These are phyloP conservation scores for Hymenoscyphus albidus DNA, from an alignment of 2,329 filamentous ascomycete species.

Conservation along the genomic window DNA sequence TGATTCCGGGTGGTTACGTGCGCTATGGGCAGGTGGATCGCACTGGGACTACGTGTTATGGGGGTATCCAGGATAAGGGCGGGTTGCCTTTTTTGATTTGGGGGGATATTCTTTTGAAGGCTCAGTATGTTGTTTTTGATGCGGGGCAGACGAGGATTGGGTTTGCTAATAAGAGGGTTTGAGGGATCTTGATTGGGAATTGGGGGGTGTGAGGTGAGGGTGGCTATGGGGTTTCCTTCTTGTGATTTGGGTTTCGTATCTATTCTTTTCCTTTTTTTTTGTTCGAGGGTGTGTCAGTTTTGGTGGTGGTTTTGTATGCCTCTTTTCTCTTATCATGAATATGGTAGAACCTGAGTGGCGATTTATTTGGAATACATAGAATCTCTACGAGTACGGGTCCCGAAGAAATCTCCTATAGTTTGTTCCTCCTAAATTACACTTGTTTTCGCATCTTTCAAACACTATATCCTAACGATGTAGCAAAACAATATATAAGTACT, in stretches of 20 bases:
- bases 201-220: background rate
- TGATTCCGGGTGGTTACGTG: slow-evolving; percentile 35
- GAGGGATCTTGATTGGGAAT: background rate
- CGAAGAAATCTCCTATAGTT: too few species aligned
- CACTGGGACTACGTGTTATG: slow-evolving; percentile 14
- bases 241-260: background rate
- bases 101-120: slow-evolving; percentile 34
- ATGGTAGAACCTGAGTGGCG: background rate
- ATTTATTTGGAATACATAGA: background rate
- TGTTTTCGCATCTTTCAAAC: too few species aligned
- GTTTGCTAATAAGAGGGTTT: slow-evolving; percentile 13
- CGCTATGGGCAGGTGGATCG: slow-evolving; percentile 29
- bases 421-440: too few species aligned
- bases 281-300: background rate
- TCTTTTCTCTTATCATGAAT: background rate
- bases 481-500: too few species aligned
- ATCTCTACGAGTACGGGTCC: background rate
- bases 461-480: too few species aligned
- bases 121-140: slow-evolving; percentile 36
- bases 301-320: background rate
- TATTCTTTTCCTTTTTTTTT: background rate
- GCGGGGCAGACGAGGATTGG: slow-evolving; percentile 19
- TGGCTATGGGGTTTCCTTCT: background rate
- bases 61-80: slow-evolving; percentile 21
- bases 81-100: slow-evolving; percentile 31